Percentiles rank a stretch among this genome's conserved stretches.
These are phyloP conservation scores for Cyberlindnera xishuangbannaensis DNA, from an alignment of 805 yeast species.

Conservation along the genomic window DNA sequence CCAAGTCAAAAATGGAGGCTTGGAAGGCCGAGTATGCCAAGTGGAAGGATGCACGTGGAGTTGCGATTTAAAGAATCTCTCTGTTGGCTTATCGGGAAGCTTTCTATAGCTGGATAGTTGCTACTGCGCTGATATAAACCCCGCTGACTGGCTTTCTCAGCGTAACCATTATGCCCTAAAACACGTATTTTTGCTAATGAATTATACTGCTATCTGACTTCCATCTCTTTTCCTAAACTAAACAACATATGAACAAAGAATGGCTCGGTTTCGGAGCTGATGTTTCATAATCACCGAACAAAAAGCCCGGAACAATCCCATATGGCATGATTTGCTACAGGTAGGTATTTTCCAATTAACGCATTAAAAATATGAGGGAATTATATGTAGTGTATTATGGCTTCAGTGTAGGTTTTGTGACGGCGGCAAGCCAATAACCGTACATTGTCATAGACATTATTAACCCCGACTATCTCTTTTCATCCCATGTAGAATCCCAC, in stretches of 20 bases:
- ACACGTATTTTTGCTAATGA: no score
- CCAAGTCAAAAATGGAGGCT: slow-evolving; percentile 25
- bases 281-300: not conserved
- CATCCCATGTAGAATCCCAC: slow-evolving; percentile 46
- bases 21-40: slow-evolving; percentile 31
- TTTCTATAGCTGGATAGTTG: slow-evolving; percentile 7
- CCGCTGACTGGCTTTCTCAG: no score
- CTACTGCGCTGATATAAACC: not conserved
- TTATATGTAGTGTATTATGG: no score
- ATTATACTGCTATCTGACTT: not conserved
- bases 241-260: no score
- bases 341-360: no score
- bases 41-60: slow-evolving; percentile 36
- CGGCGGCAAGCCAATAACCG: not conserved
- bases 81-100: not conserved
- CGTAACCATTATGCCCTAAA: no score
- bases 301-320: not conserved
- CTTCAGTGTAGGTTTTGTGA: no score
- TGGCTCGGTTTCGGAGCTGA: no score
- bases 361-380: no score
- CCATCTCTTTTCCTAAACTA: no score
- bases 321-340: not conserved
- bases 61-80: no score
- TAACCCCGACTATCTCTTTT: not conserved
- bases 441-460: no score